phyloP scores from a whole-genome alignment of 2,329 filamentous ascomycete genomes.

The Fusarium sp. region DNA sequence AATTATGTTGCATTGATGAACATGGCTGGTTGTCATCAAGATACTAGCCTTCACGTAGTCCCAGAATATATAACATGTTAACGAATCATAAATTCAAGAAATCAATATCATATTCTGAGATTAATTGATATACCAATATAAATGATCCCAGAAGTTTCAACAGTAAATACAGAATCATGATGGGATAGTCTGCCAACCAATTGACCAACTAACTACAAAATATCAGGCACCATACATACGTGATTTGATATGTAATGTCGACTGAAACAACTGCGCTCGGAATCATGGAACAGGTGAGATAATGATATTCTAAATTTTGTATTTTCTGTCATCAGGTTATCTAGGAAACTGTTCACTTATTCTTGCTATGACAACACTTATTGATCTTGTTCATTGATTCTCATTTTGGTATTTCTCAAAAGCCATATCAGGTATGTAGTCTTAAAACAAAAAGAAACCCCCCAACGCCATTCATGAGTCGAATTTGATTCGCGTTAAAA shows the following conservation, averaged over 20 bases:
- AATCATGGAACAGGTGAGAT: neutral
- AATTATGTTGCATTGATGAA: neutral
- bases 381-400: conserved; percentile 22
- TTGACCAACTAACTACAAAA: too few species aligned
- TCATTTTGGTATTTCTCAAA: conserved; percentile 32
- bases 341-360: neutral
- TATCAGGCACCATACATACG: too few species aligned
- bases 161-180: too few species aligned
- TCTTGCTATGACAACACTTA: conserved; percentile 3
- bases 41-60: too few species aligned
- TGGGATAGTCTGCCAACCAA: too few species aligned
- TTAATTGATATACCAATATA: too few species aligned
- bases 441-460: conserved; percentile 38
- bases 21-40: too few species aligned
- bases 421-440: conserved; percentile 30
- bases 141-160: too few species aligned
- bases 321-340: conserved; percentile 28
- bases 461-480: conserved; percentile 45
- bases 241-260: neutral
- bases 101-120: too few species aligned
- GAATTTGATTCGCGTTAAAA: conserved; percentile 38
- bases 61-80: too few species aligned
- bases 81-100: too few species aligned
- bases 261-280: neutral
- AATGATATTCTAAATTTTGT: conserved; percentile 28